Conservation (phyloP, 805 yeast species). For the Suhomyces sp. region DNA sequence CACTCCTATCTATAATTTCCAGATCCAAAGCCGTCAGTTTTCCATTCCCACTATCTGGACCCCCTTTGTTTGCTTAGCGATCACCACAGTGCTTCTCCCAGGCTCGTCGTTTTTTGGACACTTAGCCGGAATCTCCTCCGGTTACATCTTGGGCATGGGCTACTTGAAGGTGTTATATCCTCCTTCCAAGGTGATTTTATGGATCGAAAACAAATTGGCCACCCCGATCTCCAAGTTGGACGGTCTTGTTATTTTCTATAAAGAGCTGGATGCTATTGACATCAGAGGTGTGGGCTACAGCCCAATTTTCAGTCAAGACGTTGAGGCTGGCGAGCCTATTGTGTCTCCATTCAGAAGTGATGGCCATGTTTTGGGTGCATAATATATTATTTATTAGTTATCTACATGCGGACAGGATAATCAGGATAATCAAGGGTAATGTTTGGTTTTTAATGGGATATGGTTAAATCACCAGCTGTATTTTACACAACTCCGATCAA, state of each 20-base stretch:
- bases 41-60: constrained; percentile 57
- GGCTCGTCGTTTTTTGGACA: constrained; percentile 75
- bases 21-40: constrained; percentile 34
- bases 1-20: constrained; percentile 39
- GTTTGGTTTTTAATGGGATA: too few relatives aligned
- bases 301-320: constrained; percentile 26
- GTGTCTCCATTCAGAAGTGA: constrained; percentile 15
- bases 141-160: constrained; percentile 61
- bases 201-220: constrained; percentile 59
- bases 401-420: too few relatives aligned
- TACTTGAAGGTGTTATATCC: constrained; percentile 61
- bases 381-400: too few relatives aligned
- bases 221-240: constrained; percentile 55
- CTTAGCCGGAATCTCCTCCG: constrained; percentile 62
- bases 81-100: constrained; percentile 56
- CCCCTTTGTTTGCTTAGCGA: constrained; percentile 53
- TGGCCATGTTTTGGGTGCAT: constrained; percentile 23
- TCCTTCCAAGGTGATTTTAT: constrained; percentile 60
- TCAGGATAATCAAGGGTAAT: too few relatives aligned
- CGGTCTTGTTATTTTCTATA: constrained; percentile 51
- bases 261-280: constrained; percentile 58
- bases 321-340: constrained; percentile 15
- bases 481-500: too few relatives aligned
- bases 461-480: too few relatives aligned
- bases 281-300: constrained; percentile 36